Evolutionary conservation across 768 basidiomycete genomes (phyloP).

Genomic region (Boletus subcaerulescens): DNA sequence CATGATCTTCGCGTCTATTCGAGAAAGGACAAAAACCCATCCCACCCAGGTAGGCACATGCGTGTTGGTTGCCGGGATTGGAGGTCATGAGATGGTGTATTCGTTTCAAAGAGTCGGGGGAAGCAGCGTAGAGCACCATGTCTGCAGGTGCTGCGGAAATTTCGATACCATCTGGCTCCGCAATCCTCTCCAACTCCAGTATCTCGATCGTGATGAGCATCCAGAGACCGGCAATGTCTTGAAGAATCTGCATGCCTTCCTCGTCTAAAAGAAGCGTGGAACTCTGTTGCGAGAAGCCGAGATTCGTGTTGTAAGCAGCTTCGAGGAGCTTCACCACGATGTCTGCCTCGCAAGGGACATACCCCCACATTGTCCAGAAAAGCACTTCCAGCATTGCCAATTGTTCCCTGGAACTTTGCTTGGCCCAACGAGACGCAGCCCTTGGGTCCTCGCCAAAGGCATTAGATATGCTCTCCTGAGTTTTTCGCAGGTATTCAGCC

Average conservation of each 20-base stretch:
- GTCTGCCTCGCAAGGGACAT: conserved; percentile 60
- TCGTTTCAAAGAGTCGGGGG: conserved; percentile 57
- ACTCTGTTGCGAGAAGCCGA: conserved; percentile 65
- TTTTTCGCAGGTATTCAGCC: conserved; percentile 54
- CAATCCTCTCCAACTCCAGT: conserved; percentile 71
- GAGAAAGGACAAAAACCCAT: conserved; percentile 82
- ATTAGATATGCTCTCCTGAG: conserved; percentile 46
- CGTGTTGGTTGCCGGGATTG: conserved; percentile 59
- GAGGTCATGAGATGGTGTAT: conserved; percentile 67
- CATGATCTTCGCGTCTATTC: conserved; percentile 46
- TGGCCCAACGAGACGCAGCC: conserved; percentile 63
- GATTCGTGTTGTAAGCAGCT: conserved; percentile 58
- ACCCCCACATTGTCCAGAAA: conserved; percentile 87
- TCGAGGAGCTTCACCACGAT: conserved; percentile 63
- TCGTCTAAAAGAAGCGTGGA: conserved; percentile 69
- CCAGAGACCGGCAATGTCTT: conserved; percentile 74
- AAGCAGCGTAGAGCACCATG: conserved; percentile 54
- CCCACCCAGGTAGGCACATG: conserved; percentile 74
- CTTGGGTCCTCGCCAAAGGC: conserved; percentile 49
- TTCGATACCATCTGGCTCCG: conserved; percentile 50
- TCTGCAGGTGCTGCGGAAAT: conserved; percentile 49
- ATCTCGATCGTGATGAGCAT: conserved; percentile 77
- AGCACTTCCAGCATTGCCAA: conserved; percentile 78
- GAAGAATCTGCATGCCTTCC: conserved; percentile 59
- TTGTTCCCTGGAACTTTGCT: conserved; percentile 76